Evolutionary conservation across 164 flowering plant species (phyloP).

Genomic region (Liriodendron chinense): DNA sequence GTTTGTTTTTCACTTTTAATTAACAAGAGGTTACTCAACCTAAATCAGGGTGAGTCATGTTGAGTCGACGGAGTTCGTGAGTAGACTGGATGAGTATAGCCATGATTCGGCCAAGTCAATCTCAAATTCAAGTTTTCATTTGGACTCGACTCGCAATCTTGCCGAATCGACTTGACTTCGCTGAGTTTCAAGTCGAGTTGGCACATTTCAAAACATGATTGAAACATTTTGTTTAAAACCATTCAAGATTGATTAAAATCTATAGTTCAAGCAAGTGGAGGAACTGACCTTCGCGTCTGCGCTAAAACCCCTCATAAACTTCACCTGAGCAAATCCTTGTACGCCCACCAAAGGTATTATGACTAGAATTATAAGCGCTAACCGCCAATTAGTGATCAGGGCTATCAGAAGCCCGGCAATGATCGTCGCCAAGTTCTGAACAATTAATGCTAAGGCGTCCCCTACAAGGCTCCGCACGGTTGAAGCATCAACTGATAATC

Average conservation of each 20-base stretch:
- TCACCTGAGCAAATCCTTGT: conserved; percentile 35
- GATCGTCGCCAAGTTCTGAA: conserved; percentile 37
- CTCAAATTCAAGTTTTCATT: too few relatives aligned
- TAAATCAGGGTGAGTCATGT: too few relatives aligned
- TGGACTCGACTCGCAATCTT: too few relatives aligned
- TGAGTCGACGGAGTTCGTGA: too few relatives aligned
- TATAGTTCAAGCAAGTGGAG: background rate
- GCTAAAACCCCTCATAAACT: conserved; percentile 31
- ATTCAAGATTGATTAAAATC: background rate
- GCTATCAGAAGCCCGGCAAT: conserved; percentile 37
- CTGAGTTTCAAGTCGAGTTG: too few relatives aligned
- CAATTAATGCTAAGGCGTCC: conserved; percentile 36
- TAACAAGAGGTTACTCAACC: too few relatives aligned
- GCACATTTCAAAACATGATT: background rate
- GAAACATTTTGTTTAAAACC: background rate
- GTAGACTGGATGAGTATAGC: too few relatives aligned
- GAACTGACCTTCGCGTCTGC: conserved; percentile 40
- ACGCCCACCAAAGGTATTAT: conserved; percentile 31
- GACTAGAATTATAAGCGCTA: conserved; percentile 32
- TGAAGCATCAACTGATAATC: conserved; percentile 34
- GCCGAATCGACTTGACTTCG: too few relatives aligned
- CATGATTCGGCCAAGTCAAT: too few relatives aligned
- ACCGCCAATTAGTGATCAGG: conserved; percentile 39
- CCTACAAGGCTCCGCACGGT: conserved; percentile 37
- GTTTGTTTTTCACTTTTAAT: too few relatives aligned